Evolutionary conservation across 116 monocot species (phyloP).

Genomic region (Papilionanthe hybrid): DNA sequence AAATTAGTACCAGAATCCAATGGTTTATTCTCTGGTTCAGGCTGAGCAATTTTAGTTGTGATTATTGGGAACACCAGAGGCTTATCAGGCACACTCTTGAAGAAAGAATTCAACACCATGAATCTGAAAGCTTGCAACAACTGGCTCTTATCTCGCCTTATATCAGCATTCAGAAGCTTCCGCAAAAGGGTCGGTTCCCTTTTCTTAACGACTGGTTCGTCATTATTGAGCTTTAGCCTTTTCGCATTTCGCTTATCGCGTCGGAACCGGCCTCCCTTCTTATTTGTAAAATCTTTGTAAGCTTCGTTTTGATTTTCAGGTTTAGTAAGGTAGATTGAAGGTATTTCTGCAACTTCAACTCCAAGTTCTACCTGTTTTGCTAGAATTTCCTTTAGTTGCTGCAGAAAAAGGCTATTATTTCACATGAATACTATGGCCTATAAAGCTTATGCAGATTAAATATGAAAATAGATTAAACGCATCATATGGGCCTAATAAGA

Average conservation of each 20-base stretch:
- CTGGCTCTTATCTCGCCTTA: conserved; percentile 62
- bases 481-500: too few relatives aligned
- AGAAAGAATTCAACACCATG: conserved; percentile 80
- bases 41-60: conserved; percentile 15
- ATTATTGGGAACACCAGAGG: conserved; percentile 50
- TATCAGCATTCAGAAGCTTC: conserved; percentile 75
- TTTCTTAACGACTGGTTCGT: not conserved
- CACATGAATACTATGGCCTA: not conserved
- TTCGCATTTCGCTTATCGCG: conserved; percentile 27
- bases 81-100: conserved; percentile 44
- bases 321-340: conserved; percentile 53
- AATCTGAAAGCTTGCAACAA: conserved; percentile 83
- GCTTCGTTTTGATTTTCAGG: conserved; percentile 17
- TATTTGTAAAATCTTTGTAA: not conserved
- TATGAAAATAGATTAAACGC: too few relatives aligned
- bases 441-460: too few relatives aligned
- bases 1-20: not conserved
- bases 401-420: conserved; percentile 5
- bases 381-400: conserved; percentile 92
- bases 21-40: not conserved
- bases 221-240: conserved; percentile 28
- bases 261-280: conserved; percentile 38
- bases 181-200: conserved; percentile 72
- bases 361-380: conserved; percentile 84
- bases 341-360: conserved; percentile 83